A percentile compares a stretch with the other conserved stretches of the same genome.
These are phyloP conservation scores for Sugiyamaella mastotermitis DNA, from an alignment of 805 yeast species.

Conservation along the genomic window DNA sequence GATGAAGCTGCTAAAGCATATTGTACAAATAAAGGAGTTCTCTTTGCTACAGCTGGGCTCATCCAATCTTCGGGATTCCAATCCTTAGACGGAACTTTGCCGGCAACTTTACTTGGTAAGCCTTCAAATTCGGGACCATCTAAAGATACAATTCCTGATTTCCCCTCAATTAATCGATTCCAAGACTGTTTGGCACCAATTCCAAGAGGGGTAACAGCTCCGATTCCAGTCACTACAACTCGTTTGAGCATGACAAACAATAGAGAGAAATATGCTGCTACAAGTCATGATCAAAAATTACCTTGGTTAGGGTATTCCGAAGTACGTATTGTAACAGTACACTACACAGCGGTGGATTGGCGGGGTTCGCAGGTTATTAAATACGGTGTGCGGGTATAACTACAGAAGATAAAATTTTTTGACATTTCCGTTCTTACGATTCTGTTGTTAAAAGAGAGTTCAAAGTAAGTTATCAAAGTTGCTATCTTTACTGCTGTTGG, in stretches of 20 bases:
- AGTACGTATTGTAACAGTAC: neutral
- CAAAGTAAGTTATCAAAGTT: too few relatives aligned
- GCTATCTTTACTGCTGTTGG: too few relatives aligned
- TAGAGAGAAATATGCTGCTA: too few relatives aligned
- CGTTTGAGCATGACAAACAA: slow-evolving; percentile 39
- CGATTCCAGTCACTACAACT: slow-evolving; percentile 91
- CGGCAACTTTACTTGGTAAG: slow-evolving; percentile 71
- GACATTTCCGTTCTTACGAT: too few relatives aligned
- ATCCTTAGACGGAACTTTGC: slow-evolving; percentile 48
- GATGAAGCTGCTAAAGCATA: slow-evolving; percentile 70
- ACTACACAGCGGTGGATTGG: too few relatives aligned
- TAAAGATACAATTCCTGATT: slow-evolving; percentile 36
- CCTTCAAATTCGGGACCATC: slow-evolving; percentile 42
- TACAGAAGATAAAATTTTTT: too few relatives aligned
- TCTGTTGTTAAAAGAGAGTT: too few relatives aligned
- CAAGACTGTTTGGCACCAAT: slow-evolving; percentile 35
- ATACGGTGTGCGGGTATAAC: too few relatives aligned
- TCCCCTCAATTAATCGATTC: slow-evolving; percentile 28
- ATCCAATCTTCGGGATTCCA: slow-evolving; percentile 53
- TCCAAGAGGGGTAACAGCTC: slow-evolving; percentile 82
- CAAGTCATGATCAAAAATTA: neutral
- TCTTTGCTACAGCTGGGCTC: slow-evolving; percentile 44
- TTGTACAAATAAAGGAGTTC: slow-evolving; percentile 69
- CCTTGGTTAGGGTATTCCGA: neutral
- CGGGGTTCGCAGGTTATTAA: too few relatives aligned